Conservation (phyloP, 2,329 filamentous ascomycete species). For the Colletotrichum nymphaeae region DNA sequence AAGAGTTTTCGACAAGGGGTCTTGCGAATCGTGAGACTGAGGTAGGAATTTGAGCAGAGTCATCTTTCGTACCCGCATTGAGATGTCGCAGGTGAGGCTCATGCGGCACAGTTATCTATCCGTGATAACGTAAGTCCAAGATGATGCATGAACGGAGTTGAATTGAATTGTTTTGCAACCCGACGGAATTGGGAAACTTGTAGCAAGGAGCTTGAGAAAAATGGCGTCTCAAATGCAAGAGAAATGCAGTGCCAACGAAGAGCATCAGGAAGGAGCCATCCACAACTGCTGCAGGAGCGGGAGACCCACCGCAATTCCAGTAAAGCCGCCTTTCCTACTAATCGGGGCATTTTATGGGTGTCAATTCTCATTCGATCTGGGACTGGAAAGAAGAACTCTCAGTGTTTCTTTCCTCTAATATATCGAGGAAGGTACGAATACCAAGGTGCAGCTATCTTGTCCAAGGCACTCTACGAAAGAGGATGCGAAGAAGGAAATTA, state of each 20-base stretch:
- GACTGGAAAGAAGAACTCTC: background rate
- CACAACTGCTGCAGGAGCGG: background rate
- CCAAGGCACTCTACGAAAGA: background rate
- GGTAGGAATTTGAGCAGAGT: background rate
- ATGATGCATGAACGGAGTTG: background rate
- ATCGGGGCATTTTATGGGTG: background rate
- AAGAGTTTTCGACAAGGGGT: background rate
- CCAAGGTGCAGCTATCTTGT: too few species aligned
- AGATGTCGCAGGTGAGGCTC: background rate
- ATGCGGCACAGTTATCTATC: background rate
- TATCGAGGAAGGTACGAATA: background rate
- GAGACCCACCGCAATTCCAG: conserved; percentile 17
- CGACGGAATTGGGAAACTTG: background rate
- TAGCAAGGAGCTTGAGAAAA: background rate
- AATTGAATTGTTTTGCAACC: background rate
- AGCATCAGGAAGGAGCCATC: background rate
- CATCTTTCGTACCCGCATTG: background rate
- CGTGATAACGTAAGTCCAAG: background rate
- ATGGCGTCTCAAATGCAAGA: background rate
- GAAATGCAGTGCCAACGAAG: background rate
- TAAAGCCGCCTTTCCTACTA: background rate
- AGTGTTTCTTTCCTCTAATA: background rate
- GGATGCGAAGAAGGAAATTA: background rate
- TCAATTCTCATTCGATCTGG: background rate
- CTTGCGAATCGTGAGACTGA: background rate